Conservation (phyloP, 768 basidiomycete genomes). For the Naganishia onofrii region DNA sequence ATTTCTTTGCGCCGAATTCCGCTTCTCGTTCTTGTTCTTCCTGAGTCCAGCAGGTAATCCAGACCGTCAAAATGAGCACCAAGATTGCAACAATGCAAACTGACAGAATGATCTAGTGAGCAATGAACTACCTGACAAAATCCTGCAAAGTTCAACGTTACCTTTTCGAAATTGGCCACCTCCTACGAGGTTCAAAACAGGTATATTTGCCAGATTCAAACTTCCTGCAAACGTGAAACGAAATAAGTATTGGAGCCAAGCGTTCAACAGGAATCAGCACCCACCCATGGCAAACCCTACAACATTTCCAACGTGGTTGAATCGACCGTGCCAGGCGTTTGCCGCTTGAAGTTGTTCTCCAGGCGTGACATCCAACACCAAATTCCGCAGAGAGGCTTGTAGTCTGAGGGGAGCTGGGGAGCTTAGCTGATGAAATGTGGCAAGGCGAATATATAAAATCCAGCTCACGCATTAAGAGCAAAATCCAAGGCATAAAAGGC, state of each 20-base stretch:
- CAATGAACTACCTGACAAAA: not conserved
- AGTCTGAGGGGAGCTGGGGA: no score
- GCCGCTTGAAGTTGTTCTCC: conserved; percentile 84
- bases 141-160: conserved; percentile 16
- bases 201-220: conserved; percentile 75
- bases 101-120: conserved; percentile 25
- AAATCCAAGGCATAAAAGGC: conserved; percentile 95
- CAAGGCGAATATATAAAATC: no score
- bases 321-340: conserved; percentile 96
- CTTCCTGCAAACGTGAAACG: conserved; percentile 40
- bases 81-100: conserved; percentile 83
- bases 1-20: conserved; percentile 48
- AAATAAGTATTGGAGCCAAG: not conserved
- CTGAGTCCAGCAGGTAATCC: conserved; percentile 81
- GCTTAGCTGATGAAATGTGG: no score
- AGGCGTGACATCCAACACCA: conserved; percentile 88
- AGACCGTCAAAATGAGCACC: conserved; percentile 75
- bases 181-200: conserved; percentile 74
- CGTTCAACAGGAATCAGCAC: not conserved
- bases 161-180: conserved; percentile 88
- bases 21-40: conserved; percentile 62
- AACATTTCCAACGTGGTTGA: conserved; percentile 96
- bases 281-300: conserved; percentile 82
- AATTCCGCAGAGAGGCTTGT: conserved; percentile 82
- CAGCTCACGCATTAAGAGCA: conserved; percentile 79